These are phyloP conservation scores for Neofusicoccum sp. DNA, from an alignment of 2,329 filamentous ascomycete genomes.

Conservation along the genomic window DNA sequence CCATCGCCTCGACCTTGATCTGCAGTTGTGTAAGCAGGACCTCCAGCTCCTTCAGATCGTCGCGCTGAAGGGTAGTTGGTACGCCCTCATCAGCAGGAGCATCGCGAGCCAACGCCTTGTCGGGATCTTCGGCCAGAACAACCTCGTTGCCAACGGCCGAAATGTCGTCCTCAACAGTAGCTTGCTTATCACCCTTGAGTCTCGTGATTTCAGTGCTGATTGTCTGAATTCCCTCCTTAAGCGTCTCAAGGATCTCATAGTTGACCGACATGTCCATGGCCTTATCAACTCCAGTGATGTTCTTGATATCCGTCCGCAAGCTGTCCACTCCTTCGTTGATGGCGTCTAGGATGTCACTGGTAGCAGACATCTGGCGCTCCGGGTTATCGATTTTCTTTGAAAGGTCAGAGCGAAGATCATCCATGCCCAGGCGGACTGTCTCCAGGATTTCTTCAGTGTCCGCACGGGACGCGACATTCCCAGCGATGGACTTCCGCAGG, in stretches of 20 bases:
- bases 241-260: conserved; percentile 83
- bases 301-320: conserved; percentile 71
- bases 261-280: conserved; percentile 79
- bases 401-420: conserved; percentile 49
- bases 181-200: conserved; percentile 59
- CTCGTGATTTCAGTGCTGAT: conserved; percentile 76
- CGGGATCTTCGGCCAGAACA: conserved; percentile 55
- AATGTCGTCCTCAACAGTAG: conserved; percentile 50
- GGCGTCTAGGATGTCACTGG: conserved; percentile 59
- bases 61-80: conserved; percentile 56
- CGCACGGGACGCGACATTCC: conserved; percentile 39
- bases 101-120: conserved; percentile 44
- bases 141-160: conserved; percentile 53
- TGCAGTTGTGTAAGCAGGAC: conserved; percentile 77
- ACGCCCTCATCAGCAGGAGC: conserved; percentile 24
- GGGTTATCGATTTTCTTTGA: conserved; percentile 55
- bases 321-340: conserved; percentile 70
- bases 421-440: conserved; percentile 48
- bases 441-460: conserved; percentile 51
- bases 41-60: conserved; percentile 84
- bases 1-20: conserved; percentile 78
- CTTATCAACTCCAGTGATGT: conserved; percentile 64
- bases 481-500: conserved; percentile 42
- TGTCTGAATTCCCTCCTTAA: conserved; percentile 76
- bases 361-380: conserved; percentile 54